Evolutionary conservation across 352 stramenopile genomes (phyloP).

Genomic region (Phytophthora capsici): DNA sequence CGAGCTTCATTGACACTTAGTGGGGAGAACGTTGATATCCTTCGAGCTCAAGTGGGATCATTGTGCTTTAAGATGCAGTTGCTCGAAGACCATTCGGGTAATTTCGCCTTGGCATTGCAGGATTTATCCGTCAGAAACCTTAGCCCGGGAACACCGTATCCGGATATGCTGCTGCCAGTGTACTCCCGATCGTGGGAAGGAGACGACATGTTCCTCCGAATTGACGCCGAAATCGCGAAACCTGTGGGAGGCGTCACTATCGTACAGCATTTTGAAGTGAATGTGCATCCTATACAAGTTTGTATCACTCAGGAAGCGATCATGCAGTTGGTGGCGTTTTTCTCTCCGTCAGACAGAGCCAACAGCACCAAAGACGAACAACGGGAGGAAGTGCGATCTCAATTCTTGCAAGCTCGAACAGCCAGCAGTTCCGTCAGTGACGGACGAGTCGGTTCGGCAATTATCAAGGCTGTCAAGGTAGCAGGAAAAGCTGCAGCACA

Average conservation of each 20-base stretch:
- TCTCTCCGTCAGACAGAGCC: conserved; percentile 37
- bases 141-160: conserved; percentile 70
- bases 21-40: conserved; percentile 64
- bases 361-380: conserved; percentile 54
- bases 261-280: conserved; percentile 87
- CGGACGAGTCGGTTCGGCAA: conserved; percentile 50
- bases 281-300: conserved; percentile 86
- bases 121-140: conserved; percentile 72
- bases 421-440: conserved; percentile 31
- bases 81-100: conserved; percentile 74
- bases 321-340: conserved; percentile 70
- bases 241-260: conserved; percentile 64
- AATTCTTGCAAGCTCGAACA: conserved; percentile 56
- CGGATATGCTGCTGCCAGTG: conserved; percentile 64
- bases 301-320: conserved; percentile 85
- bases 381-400: conserved; percentile 66
- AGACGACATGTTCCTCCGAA: conserved; percentile 70
- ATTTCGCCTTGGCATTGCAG: conserved; percentile 62
- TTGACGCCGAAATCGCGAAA: conserved; percentile 77
- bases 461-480: conserved; percentile 68
- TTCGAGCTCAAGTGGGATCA: conserved; percentile 48
- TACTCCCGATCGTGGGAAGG: conserved; percentile 60
- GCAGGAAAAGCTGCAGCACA: conserved; percentile 67
- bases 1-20: conserved; percentile 68
- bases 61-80: conserved; percentile 73